These are phyloP conservation scores for Paramecium tetraurelia DNA, from an alignment of 73 alveolate genomes.

Conservation along the genomic window DNA sequence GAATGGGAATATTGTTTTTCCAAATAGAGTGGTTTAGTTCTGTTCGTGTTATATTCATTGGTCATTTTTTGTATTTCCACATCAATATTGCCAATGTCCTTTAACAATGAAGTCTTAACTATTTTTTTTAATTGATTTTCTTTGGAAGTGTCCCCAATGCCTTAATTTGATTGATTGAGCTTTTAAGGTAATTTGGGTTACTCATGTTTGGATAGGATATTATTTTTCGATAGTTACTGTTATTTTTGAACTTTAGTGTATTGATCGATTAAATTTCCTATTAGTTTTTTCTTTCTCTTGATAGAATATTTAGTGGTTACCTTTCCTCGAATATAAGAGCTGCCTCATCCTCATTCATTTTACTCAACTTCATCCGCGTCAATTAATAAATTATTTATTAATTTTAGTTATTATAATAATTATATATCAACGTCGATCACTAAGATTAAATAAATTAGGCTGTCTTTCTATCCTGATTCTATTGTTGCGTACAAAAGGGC, in stretches of 20 bases:
- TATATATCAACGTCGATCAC: neutral
- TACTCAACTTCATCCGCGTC: neutral
- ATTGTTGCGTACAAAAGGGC: neutral
- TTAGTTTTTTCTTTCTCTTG: neutral
- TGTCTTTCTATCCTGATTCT: neutral
- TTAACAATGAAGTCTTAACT: neutral
- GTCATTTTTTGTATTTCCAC: neutral
- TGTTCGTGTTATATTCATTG: neutral
- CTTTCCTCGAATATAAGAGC: neutral
- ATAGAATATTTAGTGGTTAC: neutral
- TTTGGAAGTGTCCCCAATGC: neutral
- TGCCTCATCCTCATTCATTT: neutral
- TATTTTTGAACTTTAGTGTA: neutral
- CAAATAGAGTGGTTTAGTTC: neutral
- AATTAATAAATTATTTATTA: neutral
- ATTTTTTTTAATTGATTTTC: neutral
- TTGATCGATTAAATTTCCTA: neutral
- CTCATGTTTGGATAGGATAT: neutral
- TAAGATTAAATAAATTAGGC: neutral
- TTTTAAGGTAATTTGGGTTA: neutral
- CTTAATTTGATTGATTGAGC: neutral
- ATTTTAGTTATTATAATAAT: neutral
- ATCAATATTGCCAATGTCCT: neutral
- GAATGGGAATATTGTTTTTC: neutral
- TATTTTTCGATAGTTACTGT: neutral